These are phyloP conservation scores for Pseudonectria buxi DNA, from an alignment of 2,329 filamentous ascomycete species.

Conservation along the genomic window DNA sequence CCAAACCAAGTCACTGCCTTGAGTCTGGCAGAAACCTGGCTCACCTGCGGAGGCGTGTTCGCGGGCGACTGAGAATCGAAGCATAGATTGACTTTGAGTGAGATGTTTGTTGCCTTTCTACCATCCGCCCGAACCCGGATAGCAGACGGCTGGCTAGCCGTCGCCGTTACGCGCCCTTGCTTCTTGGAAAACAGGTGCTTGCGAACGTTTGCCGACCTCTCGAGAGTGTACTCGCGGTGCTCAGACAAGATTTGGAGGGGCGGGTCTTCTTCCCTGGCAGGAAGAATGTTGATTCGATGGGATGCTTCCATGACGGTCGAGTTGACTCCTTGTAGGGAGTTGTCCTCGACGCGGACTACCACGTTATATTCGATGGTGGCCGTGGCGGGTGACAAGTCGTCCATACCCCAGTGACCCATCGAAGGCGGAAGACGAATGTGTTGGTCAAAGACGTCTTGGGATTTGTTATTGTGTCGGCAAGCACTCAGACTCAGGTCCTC, in stretches of 20 bases:
- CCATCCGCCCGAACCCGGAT: neutral
- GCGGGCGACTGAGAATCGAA: neutral
- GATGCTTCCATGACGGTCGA: neutral
- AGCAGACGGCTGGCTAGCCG: neutral
- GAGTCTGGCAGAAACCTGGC: neutral
- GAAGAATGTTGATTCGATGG: neutral
- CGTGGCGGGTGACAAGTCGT: constrained; percentile 41
- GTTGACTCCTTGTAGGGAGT: neutral
- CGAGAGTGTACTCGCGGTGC: neutral
- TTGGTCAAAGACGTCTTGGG: constrained; percentile 32
- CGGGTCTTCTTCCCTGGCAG: neutral
- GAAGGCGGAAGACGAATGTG: constrained; percentile 40
- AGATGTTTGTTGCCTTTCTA: neutral
- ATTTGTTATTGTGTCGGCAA: constrained; percentile 35
- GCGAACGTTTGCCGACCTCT: neutral
- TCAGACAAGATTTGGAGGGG: neutral
- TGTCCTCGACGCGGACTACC: constrained; percentile 27
- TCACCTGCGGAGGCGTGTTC: neutral
- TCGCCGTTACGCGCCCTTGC: neutral
- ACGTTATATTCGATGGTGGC: constrained; percentile 35
- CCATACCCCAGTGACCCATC: constrained; percentile 34
- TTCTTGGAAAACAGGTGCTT: neutral
- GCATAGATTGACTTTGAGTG: neutral
- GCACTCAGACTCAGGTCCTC: constrained; percentile 39
- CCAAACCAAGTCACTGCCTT: neutral